Evolutionary conservation across 192 early-diverging fungal genomes (phyloP).

Genomic region (Backusella sp.): DNA sequence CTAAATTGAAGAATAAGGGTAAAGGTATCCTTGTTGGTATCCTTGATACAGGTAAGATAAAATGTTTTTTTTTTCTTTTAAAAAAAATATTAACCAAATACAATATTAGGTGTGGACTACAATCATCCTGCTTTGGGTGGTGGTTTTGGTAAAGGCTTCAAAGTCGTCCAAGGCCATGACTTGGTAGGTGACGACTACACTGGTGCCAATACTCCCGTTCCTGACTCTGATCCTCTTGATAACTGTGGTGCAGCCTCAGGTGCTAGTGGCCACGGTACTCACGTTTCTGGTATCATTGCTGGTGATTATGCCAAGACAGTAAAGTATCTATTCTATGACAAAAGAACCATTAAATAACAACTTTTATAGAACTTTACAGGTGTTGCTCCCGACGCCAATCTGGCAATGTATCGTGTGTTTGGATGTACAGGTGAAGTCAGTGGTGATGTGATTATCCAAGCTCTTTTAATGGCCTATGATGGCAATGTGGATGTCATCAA

Average conservation of each 20-base stretch:
- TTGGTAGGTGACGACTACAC: constrained; percentile 59
- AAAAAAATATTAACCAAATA: not conserved
- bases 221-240: constrained; percentile 49
- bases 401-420: constrained; percentile 82
- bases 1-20: constrained; percentile 53
- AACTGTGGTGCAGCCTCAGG: constrained; percentile 40
- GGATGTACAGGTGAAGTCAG: constrained; percentile 68
- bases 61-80: not conserved
- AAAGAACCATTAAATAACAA: not conserved
- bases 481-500: constrained; percentile 76
- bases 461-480: constrained; percentile 63
- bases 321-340: constrained; percentile 7
- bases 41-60: constrained; percentile 56
- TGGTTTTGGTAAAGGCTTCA: constrained; percentile 61
- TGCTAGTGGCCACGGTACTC: constrained; percentile 56
- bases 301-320: constrained; percentile 40
- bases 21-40: constrained; percentile 67
- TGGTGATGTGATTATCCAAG: constrained; percentile 75
- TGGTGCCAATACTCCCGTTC: constrained; percentile 6
- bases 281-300: constrained; percentile 62
- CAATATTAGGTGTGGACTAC: constrained; percentile 50
- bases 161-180: constrained; percentile 60
- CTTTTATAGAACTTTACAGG: constrained; percentile 48
- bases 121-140: constrained; percentile 64
- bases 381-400: constrained; percentile 64